phyloP scores from a whole-genome alignment of 306 rosid species.

The Gastrolobium bilobum region DNA sequence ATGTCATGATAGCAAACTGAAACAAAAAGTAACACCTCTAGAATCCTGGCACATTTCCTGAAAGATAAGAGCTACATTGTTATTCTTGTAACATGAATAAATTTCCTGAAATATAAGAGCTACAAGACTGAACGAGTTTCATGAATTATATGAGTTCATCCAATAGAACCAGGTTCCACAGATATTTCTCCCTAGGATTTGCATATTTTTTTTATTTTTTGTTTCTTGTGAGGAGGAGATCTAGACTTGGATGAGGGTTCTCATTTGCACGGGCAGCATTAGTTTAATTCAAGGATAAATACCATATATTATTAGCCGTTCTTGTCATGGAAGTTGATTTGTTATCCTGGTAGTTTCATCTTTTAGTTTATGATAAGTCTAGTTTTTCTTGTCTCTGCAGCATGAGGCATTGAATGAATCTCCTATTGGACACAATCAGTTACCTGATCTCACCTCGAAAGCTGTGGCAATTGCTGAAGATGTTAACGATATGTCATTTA shows the following conservation, averaged over 20 bases:
- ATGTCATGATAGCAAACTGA: not conserved
- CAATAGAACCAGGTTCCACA: not conserved
- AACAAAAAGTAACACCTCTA: constrained; percentile 17
- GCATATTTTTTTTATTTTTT: no score
- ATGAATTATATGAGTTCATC: not conserved
- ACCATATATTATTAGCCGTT: not conserved
- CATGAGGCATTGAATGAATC: constrained; percentile 65
- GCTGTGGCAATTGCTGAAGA: constrained; percentile 51
- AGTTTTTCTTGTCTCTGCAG: constrained; percentile 40
- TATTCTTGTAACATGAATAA: not conserved
- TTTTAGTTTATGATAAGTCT: not conserved
- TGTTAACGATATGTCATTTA: constrained; percentile 33
- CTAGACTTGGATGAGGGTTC: not conserved
- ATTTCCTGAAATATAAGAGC: not conserved
- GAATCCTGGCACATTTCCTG: not conserved
- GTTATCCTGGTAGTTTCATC: not conserved
- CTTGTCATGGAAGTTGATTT: not conserved
- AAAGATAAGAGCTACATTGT: not conserved
- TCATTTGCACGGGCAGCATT: not conserved
- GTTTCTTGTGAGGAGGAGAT: not conserved
- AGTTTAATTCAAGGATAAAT: not conserved
- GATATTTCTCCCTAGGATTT: not conserved
- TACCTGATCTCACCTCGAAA: constrained; percentile 73
- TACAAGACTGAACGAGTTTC: not conserved
- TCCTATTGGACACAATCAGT: constrained; percentile 59